phyloP scores from a whole-genome alignment of 495 filamentous ascomycete species.

The Bathelium albidoporum region DNA sequence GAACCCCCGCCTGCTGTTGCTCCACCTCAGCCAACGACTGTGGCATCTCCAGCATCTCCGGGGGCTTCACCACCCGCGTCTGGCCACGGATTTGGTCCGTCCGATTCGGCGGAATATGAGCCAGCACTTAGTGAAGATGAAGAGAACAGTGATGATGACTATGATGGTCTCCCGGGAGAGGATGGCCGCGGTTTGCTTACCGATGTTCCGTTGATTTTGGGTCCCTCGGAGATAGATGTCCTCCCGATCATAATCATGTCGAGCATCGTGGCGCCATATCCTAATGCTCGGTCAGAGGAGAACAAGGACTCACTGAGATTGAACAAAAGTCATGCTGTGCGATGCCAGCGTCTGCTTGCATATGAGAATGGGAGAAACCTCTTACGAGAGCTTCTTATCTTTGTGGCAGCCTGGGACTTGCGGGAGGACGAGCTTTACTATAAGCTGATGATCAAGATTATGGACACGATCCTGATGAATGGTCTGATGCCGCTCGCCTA shows the following conservation, averaged over 20 bases:
- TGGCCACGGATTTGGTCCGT: constrained; percentile 21
- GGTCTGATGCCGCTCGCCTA: constrained; percentile 83
- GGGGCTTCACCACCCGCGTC: constrained; percentile 15
- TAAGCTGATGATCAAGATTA: constrained; percentile 89
- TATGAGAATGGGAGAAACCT: constrained; percentile 80
- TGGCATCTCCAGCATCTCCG: constrained; percentile 13
- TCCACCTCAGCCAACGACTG: not conserved
- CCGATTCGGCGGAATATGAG: constrained; percentile 21
- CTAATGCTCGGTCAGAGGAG: constrained; percentile 18
- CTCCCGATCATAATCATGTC: constrained; percentile 91
- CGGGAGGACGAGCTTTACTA: constrained; percentile 85
- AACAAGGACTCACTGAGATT: constrained; percentile 36
- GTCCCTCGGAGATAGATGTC: constrained; percentile 86
- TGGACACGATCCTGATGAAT: constrained; percentile 80
- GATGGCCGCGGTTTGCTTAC: constrained; percentile 65
- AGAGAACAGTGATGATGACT: constrained; percentile 68
- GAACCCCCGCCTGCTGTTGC: constrained; percentile 7
- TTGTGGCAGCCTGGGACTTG: constrained; percentile 93
- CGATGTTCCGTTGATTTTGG: constrained; percentile 86
- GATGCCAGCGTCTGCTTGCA: constrained; percentile 79
- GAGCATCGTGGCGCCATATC: constrained; percentile 50
- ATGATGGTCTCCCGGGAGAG: constrained; percentile 67
- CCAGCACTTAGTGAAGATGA: constrained; percentile 46
- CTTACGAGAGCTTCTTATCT: constrained; percentile 81
- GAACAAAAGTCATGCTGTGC: constrained; percentile 71